Conservation (phyloP, 208 protist species). For the Acanthamoeba sp. region DNA sequence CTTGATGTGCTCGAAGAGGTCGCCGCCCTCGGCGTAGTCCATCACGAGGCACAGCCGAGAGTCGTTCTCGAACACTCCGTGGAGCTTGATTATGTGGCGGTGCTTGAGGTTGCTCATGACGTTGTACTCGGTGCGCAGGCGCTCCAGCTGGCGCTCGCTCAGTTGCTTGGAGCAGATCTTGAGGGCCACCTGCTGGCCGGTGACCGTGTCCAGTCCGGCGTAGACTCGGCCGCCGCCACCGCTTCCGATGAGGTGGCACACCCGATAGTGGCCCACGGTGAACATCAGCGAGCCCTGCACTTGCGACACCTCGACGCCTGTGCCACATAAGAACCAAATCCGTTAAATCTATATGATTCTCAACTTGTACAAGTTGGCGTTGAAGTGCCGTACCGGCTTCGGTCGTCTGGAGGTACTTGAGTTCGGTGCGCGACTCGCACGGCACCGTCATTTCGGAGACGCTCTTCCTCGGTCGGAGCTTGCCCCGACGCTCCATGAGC, state of each 20-base stretch:
- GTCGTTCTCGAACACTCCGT: conserved; percentile 47
- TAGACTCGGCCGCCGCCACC: conserved; percentile 47
- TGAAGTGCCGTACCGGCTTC: conserved; percentile 1
- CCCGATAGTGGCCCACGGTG: conserved; percentile 44
- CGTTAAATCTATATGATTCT: too few relatives aligned
- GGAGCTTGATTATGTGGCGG: conserved; percentile 47
- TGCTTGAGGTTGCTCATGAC: conserved; percentile 65
- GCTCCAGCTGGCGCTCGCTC: neutral
- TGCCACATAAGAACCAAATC: neutral
- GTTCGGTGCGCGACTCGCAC: conserved; percentile 24
- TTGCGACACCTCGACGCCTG: neutral
- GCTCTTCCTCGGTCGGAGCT: conserved; percentile 47
- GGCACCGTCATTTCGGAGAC: conserved; percentile 36
- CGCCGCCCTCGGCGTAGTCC: conserved; percentile 68
- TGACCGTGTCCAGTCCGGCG: neutral
- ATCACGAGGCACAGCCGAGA: conserved; percentile 47
- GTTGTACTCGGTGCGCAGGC: conserved; percentile 48
- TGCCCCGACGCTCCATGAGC: neutral
- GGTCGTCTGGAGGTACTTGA: conserved; percentile 40
- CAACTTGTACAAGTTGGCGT: neutral
- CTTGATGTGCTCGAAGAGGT: conserved; percentile 64
- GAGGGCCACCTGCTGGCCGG: conserved; percentile 43
- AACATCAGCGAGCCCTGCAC: conserved; percentile 40
- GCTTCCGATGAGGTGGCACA: conserved; percentile 44
- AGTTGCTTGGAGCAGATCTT: conserved; percentile 66